A percentile compares a stretch with the other conserved stretches of the same genome.
Conservation (phyloP, 352 stramenopile species). For the Phytophthora kernoviae region DNA sequence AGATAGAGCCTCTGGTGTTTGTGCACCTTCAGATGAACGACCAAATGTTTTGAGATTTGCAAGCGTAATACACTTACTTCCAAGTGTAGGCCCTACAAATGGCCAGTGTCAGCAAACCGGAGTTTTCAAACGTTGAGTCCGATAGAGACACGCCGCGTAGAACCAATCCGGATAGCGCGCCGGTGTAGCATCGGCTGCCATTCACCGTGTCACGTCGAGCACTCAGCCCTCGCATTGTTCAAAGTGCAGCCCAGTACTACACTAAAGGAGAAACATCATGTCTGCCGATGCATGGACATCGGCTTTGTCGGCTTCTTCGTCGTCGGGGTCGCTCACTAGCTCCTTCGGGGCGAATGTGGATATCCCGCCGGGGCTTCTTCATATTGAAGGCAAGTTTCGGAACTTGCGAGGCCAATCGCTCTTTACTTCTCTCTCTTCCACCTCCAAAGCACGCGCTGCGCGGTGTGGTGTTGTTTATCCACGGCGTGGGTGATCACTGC, state of each 20-base stretch:
- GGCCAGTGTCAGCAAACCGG: too few species aligned
- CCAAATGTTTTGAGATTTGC: background rate
- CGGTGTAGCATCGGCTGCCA: too few species aligned
- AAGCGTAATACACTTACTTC: background rate
- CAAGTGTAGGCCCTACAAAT: too few species aligned
- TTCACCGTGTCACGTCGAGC: background rate
- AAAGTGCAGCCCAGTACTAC: background rate
- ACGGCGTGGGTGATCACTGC: conserved; percentile 48
- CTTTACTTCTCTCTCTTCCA: conserved; percentile 43
- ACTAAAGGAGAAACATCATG: conserved; percentile 2
- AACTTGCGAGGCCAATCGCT: conserved; percentile 41
- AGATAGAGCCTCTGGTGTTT: too few species aligned
- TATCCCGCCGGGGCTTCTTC: conserved; percentile 32
- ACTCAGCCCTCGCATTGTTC: background rate
- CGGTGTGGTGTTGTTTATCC: conserved; percentile 47
- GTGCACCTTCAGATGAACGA: conserved; percentile 12
- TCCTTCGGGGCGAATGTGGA: conserved; percentile 17
- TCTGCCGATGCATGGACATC: background rate
- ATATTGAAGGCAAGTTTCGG: conserved; percentile 35
- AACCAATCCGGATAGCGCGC: background rate
- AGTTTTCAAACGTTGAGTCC: too few species aligned
- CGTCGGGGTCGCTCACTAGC: conserved; percentile 9
- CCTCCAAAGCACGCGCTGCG: conserved; percentile 20
- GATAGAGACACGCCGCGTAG: too few species aligned
- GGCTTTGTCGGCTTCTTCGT: conserved; percentile 7